Evolutionary conservation across 345 rosid species (phyloP), one percentile per base, ranked within the genome.

Genomic region (Luvunga scandens): DNA sequence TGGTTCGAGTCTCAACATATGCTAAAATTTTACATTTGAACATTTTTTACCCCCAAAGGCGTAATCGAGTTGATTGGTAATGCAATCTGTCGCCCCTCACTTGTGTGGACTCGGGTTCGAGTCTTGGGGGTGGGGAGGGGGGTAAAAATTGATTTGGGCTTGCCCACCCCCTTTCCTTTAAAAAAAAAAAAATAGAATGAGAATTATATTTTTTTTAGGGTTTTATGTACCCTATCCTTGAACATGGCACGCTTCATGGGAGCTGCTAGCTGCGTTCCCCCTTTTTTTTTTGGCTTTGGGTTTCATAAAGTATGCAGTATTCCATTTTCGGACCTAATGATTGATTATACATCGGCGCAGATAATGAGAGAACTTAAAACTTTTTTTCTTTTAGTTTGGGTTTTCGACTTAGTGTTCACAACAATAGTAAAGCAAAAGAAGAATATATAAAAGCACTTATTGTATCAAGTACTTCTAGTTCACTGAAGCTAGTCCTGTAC

Each of bases 201-300:
- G n/a, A n/a, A n/a, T n/a, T n/a, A n/a, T n/a, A n/a, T n/a, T n/a
- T n/a, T n/a, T n/a, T n/a, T n/a, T n/a, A n/a, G n/a, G n/a, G n/a
- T n/a, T 12, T 45, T 6, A 2, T 79, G 73, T 67, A 53, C 57
- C 81, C 84, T 77, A 61, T 62, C 78, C 84, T 53, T 75, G 70
- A 82, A 82, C 83, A 73, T 67, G 84, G 81, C 84, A 80, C 76
- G 66, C 65, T 80, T 82, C 57, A 33, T 75, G 83, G 84, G 79
- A 75, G 66, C 66, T 84, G 85, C 76, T 45, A 45, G 50, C 4
- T 45, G 50, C 50, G 12, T 45, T 45, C 1, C 50, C 16, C 3
- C 2, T 80, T 50, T 69, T 33, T 62, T 66, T 76, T 16, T 73
- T 25, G 4, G 66, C 1, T 56, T 59, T 71, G 55, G 61, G 48